Conservation (phyloP, 2,329 filamentous ascomycete genomes). For the Trichoderma harzianum region DNA sequence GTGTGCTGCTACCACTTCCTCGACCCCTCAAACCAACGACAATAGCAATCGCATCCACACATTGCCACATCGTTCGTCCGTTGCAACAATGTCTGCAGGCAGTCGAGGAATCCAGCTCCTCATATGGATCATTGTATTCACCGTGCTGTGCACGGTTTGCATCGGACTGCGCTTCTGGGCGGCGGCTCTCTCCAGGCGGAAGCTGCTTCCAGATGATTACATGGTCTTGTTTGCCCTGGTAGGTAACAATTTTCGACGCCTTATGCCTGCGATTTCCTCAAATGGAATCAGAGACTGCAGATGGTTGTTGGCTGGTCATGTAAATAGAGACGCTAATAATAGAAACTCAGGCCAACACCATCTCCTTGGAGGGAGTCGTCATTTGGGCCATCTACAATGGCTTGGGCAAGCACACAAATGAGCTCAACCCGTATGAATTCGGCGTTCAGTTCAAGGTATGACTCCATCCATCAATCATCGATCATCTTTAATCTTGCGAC, state of each 20-base stretch:
- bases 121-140: conserved; percentile 22
- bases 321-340: not conserved
- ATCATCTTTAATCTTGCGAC: not conserved
- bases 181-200: conserved; percentile 18
- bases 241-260: conserved; percentile 7
- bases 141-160: conserved; percentile 16
- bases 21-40: not conserved
- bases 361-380: not conserved
- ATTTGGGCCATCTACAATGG: not conserved
- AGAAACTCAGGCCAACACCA: not conserved
- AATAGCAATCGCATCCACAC: not conserved
- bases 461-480: not conserved
- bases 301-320: not conserved
- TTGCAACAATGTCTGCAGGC: not conserved
- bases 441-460: not conserved
- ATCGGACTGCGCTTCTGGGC: conserved; percentile 27
- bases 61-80: not conserved
- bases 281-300: not conserved
- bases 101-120: not conserved
- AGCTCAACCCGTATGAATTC: not conserved
- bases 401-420: not conserved
- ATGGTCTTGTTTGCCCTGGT: conserved; percentile 25
- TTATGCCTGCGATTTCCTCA: not conserved
- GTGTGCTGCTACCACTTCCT: not conserved
- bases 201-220: conserved; percentile 18